Evolutionary conservation across 2,329 filamentous ascomycete genomes (phyloP).

Genomic region (Epichloe gansuensis): DNA sequence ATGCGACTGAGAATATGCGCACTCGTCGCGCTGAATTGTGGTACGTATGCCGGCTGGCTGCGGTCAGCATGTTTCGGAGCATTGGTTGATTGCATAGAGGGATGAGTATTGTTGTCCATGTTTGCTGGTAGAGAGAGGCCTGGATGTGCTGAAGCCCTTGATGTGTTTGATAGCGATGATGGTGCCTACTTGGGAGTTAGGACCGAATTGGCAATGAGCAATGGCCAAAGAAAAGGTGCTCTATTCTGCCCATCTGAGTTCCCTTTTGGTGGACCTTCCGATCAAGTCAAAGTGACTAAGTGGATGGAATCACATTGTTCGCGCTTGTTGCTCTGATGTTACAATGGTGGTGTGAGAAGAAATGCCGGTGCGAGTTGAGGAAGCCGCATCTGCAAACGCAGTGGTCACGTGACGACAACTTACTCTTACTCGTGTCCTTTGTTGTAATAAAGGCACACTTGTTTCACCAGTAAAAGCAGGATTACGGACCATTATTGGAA

Average conservation of each 20-base stretch:
- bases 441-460: no score
- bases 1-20: constrained; percentile 5
- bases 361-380: not conserved
- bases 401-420: constrained; percentile 1
- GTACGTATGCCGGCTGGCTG: constrained; percentile 1
- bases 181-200: no score
- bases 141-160: not conserved
- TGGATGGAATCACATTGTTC: not conserved
- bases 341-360: no score
- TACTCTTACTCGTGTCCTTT: no score
- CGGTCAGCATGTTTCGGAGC: not conserved
- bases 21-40: constrained; percentile 4
- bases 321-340: not conserved
- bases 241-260: no score
- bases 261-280: no score
- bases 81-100: not conserved
- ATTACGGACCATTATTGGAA: not conserved
- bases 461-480: not conserved
- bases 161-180: not conserved
- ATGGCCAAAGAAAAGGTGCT: no score
- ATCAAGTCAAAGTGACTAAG: no score
- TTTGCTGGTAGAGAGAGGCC: not conserved
- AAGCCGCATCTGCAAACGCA: not conserved
- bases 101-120: not conserved
- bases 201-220: no score